Conservation (phyloP, 2,329 filamentous ascomycete genomes). For the Samsoniella hepiali region DNA sequence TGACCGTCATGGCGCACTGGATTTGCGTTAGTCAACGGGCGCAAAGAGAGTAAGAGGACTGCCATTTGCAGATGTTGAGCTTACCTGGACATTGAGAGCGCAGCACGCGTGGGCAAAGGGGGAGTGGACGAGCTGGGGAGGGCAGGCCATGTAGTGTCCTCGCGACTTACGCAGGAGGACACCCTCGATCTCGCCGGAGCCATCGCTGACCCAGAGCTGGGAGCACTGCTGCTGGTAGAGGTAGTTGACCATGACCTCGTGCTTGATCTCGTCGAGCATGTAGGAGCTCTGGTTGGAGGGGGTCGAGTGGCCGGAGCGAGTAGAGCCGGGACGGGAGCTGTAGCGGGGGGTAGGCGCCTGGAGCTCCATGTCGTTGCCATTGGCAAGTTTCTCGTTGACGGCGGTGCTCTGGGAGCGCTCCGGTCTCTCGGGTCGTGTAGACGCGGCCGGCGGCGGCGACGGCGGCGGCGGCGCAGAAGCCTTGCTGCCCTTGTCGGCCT, state of each 20-base stretch:
- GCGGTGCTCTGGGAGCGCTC: slow-evolving; percentile 27
- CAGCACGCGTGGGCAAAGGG: slow-evolving; percentile 62
- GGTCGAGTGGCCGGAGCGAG: slow-evolving; percentile 42
- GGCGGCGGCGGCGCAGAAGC: slow-evolving; percentile 13
- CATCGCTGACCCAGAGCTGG: slow-evolving; percentile 70
- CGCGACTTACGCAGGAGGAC: slow-evolving; percentile 66
- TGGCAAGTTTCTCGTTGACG: slow-evolving; percentile 37
- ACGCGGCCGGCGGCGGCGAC: slow-evolving; percentile 21
- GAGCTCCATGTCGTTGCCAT: slow-evolving; percentile 45
- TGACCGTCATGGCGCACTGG: slow-evolving; percentile 76
- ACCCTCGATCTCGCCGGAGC: slow-evolving; percentile 65
- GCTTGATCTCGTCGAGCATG: slow-evolving; percentile 69
- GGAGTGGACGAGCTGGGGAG: slow-evolving; percentile 60
- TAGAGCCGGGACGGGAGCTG: slow-evolving; percentile 51
- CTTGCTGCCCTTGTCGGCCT: slow-evolving; percentile 36
- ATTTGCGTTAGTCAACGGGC: background rate
- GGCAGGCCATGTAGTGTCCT: slow-evolving; percentile 71
- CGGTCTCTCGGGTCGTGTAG: slow-evolving; percentile 22
- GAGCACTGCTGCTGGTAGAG: slow-evolving; percentile 77
- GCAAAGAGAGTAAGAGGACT: background rate
- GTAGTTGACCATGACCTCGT: slow-evolving; percentile 82
- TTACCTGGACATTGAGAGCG: slow-evolving; percentile 68
- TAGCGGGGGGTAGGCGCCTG: slow-evolving; percentile 47
- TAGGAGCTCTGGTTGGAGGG: slow-evolving; percentile 46
- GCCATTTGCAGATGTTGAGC: slow-evolving; percentile 22